Evolutionary conservation across 2,329 filamentous ascomycete genomes (phyloP), one percentile per base, ranked within the genome.

Genomic region (Aspergillus flavus): DNA sequence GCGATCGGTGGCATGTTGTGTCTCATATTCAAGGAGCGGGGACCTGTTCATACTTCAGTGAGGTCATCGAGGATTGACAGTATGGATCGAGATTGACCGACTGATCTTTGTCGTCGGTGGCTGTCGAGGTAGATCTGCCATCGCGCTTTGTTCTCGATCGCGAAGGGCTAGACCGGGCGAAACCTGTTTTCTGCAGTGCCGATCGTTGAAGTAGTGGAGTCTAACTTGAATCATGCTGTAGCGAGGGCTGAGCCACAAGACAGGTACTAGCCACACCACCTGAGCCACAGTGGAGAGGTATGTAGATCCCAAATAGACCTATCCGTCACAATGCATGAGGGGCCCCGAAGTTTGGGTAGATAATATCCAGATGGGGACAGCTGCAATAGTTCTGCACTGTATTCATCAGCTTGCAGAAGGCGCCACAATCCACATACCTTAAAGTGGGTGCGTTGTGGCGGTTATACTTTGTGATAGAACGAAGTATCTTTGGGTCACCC

Each of bases 381-480:
- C 46, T 28, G 46, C 46, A 50, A 50, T 50, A 30, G 39, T 23
- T 48, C 19, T 50, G 46, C 16, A 26, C 9, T 50, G 46, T 50
- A 30, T 28, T 30, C 46, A 50, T 30, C 23, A 16, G 46, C 46
- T 50, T 52, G 28, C 48, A 52, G 48, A n/a, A 30, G 39, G 39
- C 39, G 39, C 39, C 10, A 48, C 21, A 28, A 30, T 26, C 46
- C 23, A 50, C 48, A 52, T 32, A 52, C 28, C 28, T 34, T 11
- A 19, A 19, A 32, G 14, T n/a, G n/a, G 26, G 14, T 26, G 6
- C 7, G 6, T 9, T 30, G 46, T 52, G 46, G 28, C 48, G 28
- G 28, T 34, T 34, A 52, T 52, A 52, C 48, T 52, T 52, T 52
- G 11, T 52, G 48, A 52, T 52, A 52, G 26, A 52, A 34, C n/a